Conservation (phyloP, 257 asterid genomes). For the Solanum bulbocastanum region DNA sequence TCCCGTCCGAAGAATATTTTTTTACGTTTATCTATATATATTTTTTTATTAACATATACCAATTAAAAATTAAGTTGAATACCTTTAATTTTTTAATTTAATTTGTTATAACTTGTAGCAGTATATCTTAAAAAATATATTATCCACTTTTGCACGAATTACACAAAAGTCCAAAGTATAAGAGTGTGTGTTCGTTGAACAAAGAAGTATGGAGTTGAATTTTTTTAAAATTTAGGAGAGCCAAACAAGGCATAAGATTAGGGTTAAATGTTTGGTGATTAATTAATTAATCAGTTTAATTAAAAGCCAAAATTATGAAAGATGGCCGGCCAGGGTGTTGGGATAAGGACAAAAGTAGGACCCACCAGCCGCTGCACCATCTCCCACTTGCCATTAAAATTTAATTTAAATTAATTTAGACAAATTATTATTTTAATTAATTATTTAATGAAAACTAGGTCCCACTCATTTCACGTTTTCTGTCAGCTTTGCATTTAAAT, state of each 20-base stretch:
- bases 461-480: not conserved
- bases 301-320: not conserved
- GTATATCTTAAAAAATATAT: not conserved
- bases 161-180: not conserved
- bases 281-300: not conserved
- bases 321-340: slow-evolving; percentile 20
- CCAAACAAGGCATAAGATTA: not conserved
- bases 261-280: not conserved
- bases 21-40: not conserved
- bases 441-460: not conserved
- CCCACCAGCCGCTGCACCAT: slow-evolving; percentile 19
- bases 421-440: not conserved
- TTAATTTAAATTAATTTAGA: not conserved
- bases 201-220: not conserved
- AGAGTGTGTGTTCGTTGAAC: not conserved
- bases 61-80: not conserved
- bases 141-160: not conserved
- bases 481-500: not conserved
- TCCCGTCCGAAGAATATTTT: not conserved
- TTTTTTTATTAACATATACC: not conserved
- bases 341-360: slow-evolving; percentile 15
- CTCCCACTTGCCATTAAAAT: slow-evolving; percentile 8
- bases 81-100: not conserved
- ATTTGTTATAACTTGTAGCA: not conserved
- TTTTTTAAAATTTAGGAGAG: not conserved